These are phyloP conservation scores for Kappamyces sp. DNA, from an alignment of 192 early-diverging fungal genomes.

Conservation along the genomic window DNA sequence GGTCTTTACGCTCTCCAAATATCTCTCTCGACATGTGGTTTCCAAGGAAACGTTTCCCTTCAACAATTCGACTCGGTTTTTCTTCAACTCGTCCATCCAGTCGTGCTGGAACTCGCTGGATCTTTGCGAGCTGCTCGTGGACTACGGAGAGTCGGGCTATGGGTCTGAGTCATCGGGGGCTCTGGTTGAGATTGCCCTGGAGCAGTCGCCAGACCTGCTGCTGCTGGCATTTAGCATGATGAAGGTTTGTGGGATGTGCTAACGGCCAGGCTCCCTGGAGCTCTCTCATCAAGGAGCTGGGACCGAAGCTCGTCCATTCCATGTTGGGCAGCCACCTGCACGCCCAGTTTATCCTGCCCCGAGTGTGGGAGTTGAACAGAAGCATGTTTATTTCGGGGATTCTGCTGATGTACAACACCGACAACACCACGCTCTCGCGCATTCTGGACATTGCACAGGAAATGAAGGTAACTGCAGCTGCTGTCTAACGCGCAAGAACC, in stretches of 20 bases:
- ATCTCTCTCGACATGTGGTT: conserved; percentile 45
- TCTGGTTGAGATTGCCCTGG: conserved; percentile 54
- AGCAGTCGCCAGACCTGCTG: conserved; percentile 66
- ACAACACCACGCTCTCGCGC: conserved; percentile 50
- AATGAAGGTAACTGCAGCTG: conserved; percentile 40
- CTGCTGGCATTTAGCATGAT: conserved; percentile 64
- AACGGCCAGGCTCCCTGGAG: conserved; percentile 34
- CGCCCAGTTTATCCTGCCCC: conserved; percentile 60
- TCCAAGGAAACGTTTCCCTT: conserved; percentile 48
- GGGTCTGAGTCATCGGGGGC: conserved; percentile 54
- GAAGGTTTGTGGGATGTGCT: conserved; percentile 14
- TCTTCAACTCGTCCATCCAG: conserved; percentile 1
- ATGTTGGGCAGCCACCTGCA: conserved; percentile 62
- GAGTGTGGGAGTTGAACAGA: conserved; percentile 63
- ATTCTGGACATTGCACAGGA: conserved; percentile 77
- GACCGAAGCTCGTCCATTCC: conserved; percentile 50
- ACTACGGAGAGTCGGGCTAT: conserved; percentile 37
- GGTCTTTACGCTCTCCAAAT: conserved; percentile 51
- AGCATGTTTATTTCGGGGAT: conserved; percentile 55
- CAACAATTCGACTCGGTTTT: conserved; percentile 3
- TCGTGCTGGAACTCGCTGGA: conserved; percentile 64
- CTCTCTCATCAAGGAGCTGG: conserved; percentile 48
- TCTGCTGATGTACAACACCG: conserved; percentile 67
- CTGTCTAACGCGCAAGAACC: conserved; percentile 24
- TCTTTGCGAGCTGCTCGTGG: conserved; percentile 56